Evolutionary conservation across 805 yeast genomes (phyloP), one percentile per base, ranked within the genome.

Genomic region (Starmerella potacharoeniae): DNA sequence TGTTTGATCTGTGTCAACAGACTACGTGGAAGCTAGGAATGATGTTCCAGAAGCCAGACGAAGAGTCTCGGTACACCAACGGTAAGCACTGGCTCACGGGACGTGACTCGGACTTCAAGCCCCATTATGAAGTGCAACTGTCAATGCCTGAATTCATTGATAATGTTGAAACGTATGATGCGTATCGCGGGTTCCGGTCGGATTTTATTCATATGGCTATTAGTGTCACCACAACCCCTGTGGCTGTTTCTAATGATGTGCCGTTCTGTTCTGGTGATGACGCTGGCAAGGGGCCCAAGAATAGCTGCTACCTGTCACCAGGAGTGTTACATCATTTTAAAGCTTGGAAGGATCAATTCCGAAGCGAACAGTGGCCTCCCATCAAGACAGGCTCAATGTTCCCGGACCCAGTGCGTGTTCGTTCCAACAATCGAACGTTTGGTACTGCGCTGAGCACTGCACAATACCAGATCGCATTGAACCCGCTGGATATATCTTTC

Each of bases 341-440:
- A 64, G 65, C 68, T 5, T 93, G 97, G 97, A 90, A 96, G 95
- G 69, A 71, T 36, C 76, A 86, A 60, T 91, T 91, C 68, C 77
- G 83, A n/a, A 83, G 91, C 30, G 82, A 83, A 54, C 75, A 84
- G 61, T 80, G 88, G 52, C 72, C 90, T 22, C 96, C 97, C 0
- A 77, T 88, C 14, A 77, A 95, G 51, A 75, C 78, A 47, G 97
- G 97, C 0, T 68, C 70, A 1, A 65, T 93, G 29, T 91, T 87
- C 71, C 69, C 68, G 14, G 66, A 60, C 16, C 60, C 63, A 5
- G 58, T 53, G 2, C 49, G 57, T 1, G 50, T 49, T 5, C 47
- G 60, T 9, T 57, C 62, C 7, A 48, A 58, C 31, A 66, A 65
- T 53, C 64, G 68, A 3, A 89, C 87, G 67, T 84, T 90, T 64